phyloP scores from a whole-genome alignment of 1,284 basidiomycete species.

The Mycena sp. region DNA sequence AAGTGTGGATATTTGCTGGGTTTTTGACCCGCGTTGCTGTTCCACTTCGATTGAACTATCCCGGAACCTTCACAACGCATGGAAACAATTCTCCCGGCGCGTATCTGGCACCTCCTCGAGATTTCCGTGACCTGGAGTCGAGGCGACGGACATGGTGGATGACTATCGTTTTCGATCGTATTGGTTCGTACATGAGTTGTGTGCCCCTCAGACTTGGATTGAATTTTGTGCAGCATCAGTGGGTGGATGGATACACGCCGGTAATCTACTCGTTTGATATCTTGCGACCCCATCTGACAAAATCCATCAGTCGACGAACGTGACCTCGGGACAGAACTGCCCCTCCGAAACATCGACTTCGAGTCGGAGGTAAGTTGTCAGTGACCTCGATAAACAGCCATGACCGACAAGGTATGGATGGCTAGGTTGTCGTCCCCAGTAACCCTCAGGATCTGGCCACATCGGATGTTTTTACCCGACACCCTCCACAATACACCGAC shows the following conservation, averaged over 20 bases:
- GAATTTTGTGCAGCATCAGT: conserved; percentile 57
- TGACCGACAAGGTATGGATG: conserved; percentile 12
- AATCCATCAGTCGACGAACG: conserved; percentile 68
- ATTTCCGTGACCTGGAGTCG: conserved; percentile 76
- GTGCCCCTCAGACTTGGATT: background rate
- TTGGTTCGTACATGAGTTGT: conserved; percentile 45
- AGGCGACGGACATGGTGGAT: conserved; percentile 88
- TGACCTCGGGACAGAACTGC: conserved; percentile 83
- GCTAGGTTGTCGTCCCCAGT: conserved; percentile 65
- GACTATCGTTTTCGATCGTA: conserved; percentile 84
- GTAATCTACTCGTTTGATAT: background rate
- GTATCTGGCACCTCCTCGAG: conserved; percentile 81
- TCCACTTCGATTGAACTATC: conserved; percentile 83
- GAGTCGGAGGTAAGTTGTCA: conserved; percentile 67
- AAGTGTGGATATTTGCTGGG: conserved; percentile 88
- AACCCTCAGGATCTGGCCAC: conserved; percentile 78
- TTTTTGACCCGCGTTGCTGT: conserved; percentile 88
- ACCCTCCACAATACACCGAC: conserved; percentile 80
- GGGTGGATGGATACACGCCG: conserved; percentile 86
- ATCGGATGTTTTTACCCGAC: conserved; percentile 70
- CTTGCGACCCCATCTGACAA: background rate
- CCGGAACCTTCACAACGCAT: conserved; percentile 79
- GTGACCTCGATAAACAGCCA: background rate
- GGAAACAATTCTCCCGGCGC: conserved; percentile 74
- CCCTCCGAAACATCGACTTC: conserved; percentile 76